These are phyloP conservation scores for Neopestalotiopsis sp. DNA, from an alignment of 2,329 filamentous ascomycete genomes.

Conservation along the genomic window DNA sequence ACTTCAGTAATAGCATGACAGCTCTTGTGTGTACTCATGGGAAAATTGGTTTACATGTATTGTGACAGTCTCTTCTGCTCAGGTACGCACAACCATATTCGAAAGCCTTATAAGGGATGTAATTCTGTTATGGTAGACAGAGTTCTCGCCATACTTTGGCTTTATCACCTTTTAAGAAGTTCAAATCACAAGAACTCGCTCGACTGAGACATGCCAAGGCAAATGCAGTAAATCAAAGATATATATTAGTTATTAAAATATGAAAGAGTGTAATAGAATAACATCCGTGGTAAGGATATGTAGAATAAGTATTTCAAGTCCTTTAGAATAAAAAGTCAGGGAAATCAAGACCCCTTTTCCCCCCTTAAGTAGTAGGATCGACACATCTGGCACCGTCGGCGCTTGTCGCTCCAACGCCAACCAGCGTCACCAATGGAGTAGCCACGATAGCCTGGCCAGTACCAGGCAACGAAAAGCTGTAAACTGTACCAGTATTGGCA, in stretches of 20 bases:
- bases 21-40: too few species aligned
- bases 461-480: conserved; percentile 8
- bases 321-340: neutral
- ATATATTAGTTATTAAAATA: neutral
- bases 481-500: neutral
- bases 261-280: neutral
- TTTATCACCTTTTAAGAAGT: too few species aligned
- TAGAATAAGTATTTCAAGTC: neutral
- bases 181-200: too few species aligned
- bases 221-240: too few species aligned
- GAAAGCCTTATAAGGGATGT: too few species aligned
- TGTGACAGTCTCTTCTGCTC: too few species aligned
- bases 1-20: too few species aligned
- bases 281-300: neutral
- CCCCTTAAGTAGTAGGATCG: neutral
- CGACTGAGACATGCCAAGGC: too few species aligned
- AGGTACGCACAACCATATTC: too few species aligned
- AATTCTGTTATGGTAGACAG: too few species aligned
- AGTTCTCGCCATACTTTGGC: too few species aligned
- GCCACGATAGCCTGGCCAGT: neutral
- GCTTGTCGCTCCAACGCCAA: neutral
- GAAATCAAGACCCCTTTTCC: neutral
- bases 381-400: conserved; percentile 12
- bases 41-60: too few species aligned
- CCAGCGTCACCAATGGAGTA: neutral